Evolutionary conservation across 164 flowering plant genomes (phyloP), one percentile per base, ranked within the genome.

Genomic region (Echeveria elegans): DNA sequence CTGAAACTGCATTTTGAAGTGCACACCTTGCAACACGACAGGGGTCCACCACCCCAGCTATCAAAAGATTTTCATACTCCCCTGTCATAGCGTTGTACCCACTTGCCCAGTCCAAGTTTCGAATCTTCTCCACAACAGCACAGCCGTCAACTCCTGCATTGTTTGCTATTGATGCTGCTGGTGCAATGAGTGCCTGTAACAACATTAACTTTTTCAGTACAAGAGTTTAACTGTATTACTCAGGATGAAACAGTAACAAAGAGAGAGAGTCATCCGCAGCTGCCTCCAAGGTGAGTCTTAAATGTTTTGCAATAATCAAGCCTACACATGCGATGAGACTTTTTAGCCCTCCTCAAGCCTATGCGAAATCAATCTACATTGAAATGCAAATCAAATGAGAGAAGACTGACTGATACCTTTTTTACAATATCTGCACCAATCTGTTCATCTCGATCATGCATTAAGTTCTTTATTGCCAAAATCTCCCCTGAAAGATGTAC

Each of bases 71-170:
- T 77, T 93, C 97, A 64, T 80, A 90, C 31, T 66, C 73, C 68
- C 81, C 83, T 3, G 82, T 81, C 94, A 87, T 82, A 52, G 97
- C 99, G 72, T 95, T 89, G 72, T 86, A 95, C 9, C 97, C 99
- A 3, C 45, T 68, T 65, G 67, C 61, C 92, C 92, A 89, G 30
- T 86, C 90, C 63, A 70, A 70, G 10, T 69, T 66, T 65, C 65
- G 73, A 65, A 82, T 76, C 69, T 82, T 88, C 65, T 87, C 88
- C 52, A 92, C 86, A 0, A 90, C 87, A 37, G 80, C 72, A 36
- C 69, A 82, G 71, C 99, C 99, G 71, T 95, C 97, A 26, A 80
- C 87, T 29, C 99, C 99, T 5, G 97, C 96, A 77, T 95, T 95
- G 18, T 63, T 48, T 31, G 99, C 99, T 45, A 95, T 92, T 50